Percentiles rank a stretch among this genome's conserved stretches.
Evolutionary conservation across 192 early-diverging fungal genomes (phyloP).

Genomic region (Coemansia guatemalensis): DNA sequence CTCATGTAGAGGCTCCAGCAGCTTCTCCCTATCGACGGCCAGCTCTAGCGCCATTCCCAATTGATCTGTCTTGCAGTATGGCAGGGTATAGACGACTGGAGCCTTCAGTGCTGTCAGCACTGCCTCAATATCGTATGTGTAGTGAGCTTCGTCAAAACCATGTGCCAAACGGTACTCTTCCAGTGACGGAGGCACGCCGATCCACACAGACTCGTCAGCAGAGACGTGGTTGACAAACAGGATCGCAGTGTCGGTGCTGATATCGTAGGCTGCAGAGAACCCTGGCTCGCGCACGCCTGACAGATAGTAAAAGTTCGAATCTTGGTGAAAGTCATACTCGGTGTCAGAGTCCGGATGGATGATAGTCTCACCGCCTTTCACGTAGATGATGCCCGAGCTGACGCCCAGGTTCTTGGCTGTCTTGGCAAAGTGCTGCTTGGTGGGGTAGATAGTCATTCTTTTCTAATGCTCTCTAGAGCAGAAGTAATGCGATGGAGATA

Average conservation of each 20-base stretch:
- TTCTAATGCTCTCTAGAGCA: neutral
- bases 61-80: conserved; percentile 45
- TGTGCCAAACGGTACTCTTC: conserved; percentile 58
- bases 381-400: conserved; percentile 60
- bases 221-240: conserved; percentile 69
- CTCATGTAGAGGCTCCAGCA: conserved; percentile 68
- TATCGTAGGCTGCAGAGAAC: conserved; percentile 69
- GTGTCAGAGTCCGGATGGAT: conserved; percentile 72
- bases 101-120: conserved; percentile 52
- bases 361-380: conserved; percentile 57
- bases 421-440: conserved; percentile 62
- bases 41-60: conserved; percentile 19
- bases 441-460: conserved; percentile 52
- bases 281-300: conserved; percentile 77
- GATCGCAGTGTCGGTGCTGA: conserved; percentile 57
- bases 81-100: conserved; percentile 54
- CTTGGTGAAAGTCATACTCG: conserved; percentile 83
- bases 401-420: conserved; percentile 60
- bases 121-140: conserved; percentile 55
- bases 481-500: neutral
- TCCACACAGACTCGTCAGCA: conserved; percentile 77
- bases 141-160: conserved; percentile 70
- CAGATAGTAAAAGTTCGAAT: conserved; percentile 85
- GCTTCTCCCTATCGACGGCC: conserved; percentile 24
- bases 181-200: conserved; percentile 64